These are phyloP conservation scores for Leccinum uliginosum DNA, from an alignment of 768 basidiomycete genomes.

Conservation along the genomic window DNA sequence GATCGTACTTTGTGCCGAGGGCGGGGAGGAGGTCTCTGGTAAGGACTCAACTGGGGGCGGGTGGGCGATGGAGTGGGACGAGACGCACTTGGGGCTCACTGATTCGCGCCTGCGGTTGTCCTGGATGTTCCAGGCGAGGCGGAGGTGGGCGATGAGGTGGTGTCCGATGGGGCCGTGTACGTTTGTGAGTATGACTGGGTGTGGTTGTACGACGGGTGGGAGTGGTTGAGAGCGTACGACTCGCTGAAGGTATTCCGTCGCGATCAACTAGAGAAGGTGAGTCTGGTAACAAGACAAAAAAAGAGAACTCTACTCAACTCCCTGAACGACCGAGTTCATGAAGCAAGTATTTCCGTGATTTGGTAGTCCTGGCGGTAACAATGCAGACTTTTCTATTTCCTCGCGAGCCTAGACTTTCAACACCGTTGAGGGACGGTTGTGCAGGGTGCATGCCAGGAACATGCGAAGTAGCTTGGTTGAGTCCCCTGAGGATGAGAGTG, in stretches of 20 bases:
- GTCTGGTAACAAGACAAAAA: background rate
- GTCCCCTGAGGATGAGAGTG: conserved; percentile 51
- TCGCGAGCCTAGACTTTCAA: too few relatives aligned
- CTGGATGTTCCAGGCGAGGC: conserved; percentile 62
- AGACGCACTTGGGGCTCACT: conserved; percentile 64
- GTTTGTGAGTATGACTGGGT: conserved; percentile 53
- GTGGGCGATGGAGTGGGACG: background rate
- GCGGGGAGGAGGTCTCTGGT: conserved; percentile 57
- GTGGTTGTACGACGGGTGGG: conserved; percentile 38
- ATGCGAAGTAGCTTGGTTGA: conserved; percentile 37
- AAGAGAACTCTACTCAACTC: conserved; percentile 50
- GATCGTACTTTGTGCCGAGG: conserved; percentile 84
- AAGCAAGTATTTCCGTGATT: conserved; percentile 93
- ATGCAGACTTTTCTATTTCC: conserved; percentile 55
- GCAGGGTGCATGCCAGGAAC: conserved; percentile 32
- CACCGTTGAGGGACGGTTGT: conserved; percentile 32
- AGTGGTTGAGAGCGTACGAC: conserved; percentile 53
- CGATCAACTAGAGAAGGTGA: conserved; percentile 48
- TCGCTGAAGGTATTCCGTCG: conserved; percentile 57
- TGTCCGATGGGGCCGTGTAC: conserved; percentile 55
- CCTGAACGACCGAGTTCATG: conserved; percentile 93
- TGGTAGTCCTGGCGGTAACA: conserved; percentile 67
- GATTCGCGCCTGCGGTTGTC: conserved; percentile 44
- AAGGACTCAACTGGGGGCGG: background rate
- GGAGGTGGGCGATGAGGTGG: conserved; percentile 56